These are phyloP conservation scores for Mortierella sp. DNA, from an alignment of 371 early-diverging fungal species.

Conservation along the genomic window DNA sequence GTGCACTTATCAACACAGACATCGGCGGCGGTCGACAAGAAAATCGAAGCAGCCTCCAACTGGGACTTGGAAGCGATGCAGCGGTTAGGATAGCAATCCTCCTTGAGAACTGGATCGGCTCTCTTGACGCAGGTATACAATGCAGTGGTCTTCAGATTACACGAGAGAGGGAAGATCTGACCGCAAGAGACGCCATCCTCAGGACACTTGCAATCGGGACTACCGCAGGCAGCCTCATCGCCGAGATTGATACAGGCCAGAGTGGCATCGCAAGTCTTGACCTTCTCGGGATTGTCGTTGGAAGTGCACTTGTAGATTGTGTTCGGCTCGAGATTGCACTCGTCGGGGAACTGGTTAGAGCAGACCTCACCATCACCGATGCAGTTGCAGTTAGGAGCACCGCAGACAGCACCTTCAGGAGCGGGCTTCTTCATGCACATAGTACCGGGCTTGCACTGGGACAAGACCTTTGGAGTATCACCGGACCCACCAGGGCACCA, in stretches of 20 bases:
- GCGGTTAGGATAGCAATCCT: conserved; percentile 6
- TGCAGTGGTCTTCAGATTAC: not conserved
- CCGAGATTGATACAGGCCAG: not conserved
- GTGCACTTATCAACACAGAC: not conserved
- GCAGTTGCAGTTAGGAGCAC: conserved; percentile 11
- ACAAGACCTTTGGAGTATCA: not conserved
- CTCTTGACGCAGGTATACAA: conserved; percentile 15
- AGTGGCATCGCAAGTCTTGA: conserved; percentile 1
- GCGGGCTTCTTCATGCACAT: conserved; percentile 2
- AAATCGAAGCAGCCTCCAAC: not conserved
- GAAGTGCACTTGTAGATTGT: conserved; percentile 15
- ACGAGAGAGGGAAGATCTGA: conserved; percentile 14
- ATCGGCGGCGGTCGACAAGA: not conserved
- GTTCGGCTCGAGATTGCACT: conserved; percentile 8
- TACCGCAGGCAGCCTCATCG: conserved; percentile 1
- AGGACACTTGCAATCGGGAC: conserved; percentile 15
- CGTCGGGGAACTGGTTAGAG: not conserved
- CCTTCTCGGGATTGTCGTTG: not conserved
- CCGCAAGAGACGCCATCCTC: conserved; percentile 14
- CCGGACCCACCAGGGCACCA: conserved; percentile 17
- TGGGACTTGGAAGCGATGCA: conserved; percentile 1
- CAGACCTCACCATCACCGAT: conserved; percentile 9
- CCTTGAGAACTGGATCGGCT: not conserved
- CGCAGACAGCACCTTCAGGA: conserved; percentile 5
- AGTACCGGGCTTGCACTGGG: conserved; percentile 4